phyloP scores from a whole-genome alignment of 1,284 basidiomycete species.

The Cryptococcus deneoformans region DNA sequence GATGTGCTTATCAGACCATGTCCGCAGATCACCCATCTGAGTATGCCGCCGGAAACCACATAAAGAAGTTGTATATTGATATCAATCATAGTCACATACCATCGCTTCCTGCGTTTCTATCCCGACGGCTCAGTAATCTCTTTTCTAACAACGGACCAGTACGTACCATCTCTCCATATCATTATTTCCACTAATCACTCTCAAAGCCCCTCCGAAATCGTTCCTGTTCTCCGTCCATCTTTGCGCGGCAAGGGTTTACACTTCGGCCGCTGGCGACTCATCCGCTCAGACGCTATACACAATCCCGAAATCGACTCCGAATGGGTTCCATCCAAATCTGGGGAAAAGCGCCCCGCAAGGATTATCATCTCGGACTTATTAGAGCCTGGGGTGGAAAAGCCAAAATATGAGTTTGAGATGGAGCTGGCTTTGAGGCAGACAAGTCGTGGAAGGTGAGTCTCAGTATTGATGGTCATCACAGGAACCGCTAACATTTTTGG shows the following conservation, averaged over 20 bases:
- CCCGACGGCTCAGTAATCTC: constrained; percentile 83
- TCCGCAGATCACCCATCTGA: constrained; percentile 44
- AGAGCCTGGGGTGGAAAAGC: constrained; percentile 39
- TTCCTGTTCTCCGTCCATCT: constrained; percentile 70
- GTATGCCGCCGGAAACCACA: constrained; percentile 21
- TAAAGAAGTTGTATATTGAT: not conserved
- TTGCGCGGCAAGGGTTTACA: constrained; percentile 69
- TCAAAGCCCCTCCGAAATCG: constrained; percentile 64
- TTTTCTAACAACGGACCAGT: constrained; percentile 76
- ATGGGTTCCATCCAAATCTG: not conserved
- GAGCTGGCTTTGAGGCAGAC: constrained; percentile 71
- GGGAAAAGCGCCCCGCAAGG: constrained; percentile 10
- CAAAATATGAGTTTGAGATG: constrained; percentile 83
- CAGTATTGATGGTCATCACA: not conserved
- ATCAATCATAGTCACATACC: constrained; percentile 44
- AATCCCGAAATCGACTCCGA: constrained; percentile 23
- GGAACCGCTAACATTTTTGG: not conserved
- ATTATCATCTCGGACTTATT: constrained; percentile 41
- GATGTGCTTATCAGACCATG: not conserved
- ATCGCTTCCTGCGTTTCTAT: constrained; percentile 72
- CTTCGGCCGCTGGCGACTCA: constrained; percentile 43
- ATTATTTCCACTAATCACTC: not conserved
- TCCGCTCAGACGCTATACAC: constrained; percentile 22
- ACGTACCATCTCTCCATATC: constrained; percentile 39
- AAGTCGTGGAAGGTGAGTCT: constrained; percentile 61